phyloP scores from a whole-genome alignment of 2,329 filamentous ascomycete genomes.

The Knoxdaviesia proteae region DNA sequence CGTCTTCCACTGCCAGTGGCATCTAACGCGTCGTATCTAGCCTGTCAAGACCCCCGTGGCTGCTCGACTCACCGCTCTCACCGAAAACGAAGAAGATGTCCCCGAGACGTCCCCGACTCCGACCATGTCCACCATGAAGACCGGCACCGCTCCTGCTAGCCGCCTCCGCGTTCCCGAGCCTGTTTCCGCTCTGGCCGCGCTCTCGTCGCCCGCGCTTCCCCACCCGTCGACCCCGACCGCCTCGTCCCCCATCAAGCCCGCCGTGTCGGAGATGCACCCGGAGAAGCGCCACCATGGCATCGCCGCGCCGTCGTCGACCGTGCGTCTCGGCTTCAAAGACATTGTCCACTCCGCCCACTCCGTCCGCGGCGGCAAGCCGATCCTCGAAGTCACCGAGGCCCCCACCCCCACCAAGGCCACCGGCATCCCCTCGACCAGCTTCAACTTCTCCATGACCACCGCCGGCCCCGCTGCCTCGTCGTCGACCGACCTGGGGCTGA shows the following conservation, averaged over 20 bases:
- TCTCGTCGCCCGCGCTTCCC: neutral
- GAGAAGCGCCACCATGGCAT: conserved; percentile 60
- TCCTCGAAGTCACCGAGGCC: conserved; percentile 19
- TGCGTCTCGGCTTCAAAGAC: conserved; percentile 65
- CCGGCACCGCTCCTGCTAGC: too few species aligned
- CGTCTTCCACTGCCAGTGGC: too few species aligned
- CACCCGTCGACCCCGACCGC: conserved; percentile 36
- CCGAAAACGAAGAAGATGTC: conserved; percentile 19
- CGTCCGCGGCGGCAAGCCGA: conserved; percentile 14
- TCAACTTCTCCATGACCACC: conserved; percentile 49
- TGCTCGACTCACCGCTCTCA: conserved; percentile 16
- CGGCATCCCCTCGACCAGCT: conserved; percentile 32
- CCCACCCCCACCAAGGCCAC: conserved; percentile 40
- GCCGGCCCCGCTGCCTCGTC: conserved; percentile 18
- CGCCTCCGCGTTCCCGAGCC: too few species aligned
- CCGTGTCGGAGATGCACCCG: conserved; percentile 75
- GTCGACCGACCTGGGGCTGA: conserved; percentile 28
- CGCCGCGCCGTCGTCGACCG: conserved; percentile 56
- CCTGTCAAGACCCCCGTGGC: too few species aligned
- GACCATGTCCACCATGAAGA: conserved; percentile 1
- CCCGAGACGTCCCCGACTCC: conserved; percentile 1
- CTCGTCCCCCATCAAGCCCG: conserved; percentile 45
- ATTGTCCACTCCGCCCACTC: conserved; percentile 21
- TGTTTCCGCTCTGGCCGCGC: too few species aligned
- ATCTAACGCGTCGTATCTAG: too few species aligned